A percentile compares a stretch with the other conserved stretches of the same genome.
These are phyloP conservation scores for Nyssa sinensis DNA, from an alignment of 148 eudicot genomes.

Conservation along the genomic window DNA sequence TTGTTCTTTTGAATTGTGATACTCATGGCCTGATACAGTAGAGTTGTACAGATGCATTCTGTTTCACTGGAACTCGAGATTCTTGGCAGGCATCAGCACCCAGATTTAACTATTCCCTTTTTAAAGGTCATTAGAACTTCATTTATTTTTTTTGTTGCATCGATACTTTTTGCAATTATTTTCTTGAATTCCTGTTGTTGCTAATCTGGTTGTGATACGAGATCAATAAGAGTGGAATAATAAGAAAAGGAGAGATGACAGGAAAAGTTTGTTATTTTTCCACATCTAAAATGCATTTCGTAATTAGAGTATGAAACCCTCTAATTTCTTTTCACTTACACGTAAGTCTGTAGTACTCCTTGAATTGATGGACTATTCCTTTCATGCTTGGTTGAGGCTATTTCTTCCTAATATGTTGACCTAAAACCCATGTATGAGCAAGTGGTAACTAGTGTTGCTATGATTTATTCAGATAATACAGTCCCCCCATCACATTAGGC, in stretches of 20 bases:
- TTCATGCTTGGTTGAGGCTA: too few species aligned
- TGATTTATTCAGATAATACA: too few species aligned
- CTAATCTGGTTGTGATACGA: not conserved
- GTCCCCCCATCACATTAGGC: too few species aligned
- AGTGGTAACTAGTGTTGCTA: too few species aligned
- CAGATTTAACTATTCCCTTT: conserved; percentile 81
- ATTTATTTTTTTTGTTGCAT: not conserved
- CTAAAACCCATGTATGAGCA: too few species aligned
- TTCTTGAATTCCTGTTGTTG: not conserved
- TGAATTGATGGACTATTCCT: not conserved
- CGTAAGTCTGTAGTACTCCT: not conserved
- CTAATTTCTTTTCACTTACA: not conserved
- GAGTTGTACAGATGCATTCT: conserved; percentile 65
- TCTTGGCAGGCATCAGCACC: conserved; percentile 91
- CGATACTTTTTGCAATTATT: not conserved
- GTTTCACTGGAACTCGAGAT: conserved; percentile 88
- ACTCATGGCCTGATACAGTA: conserved; percentile 10
- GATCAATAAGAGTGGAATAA: not conserved
- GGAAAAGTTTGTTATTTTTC: not conserved
- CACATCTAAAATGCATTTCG: not conserved
- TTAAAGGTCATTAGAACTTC: conserved; percentile 53
- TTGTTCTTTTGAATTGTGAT: not conserved
- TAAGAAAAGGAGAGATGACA: not conserved
- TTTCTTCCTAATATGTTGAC: too few species aligned
- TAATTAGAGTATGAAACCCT: not conserved